phyloP scores from a whole-genome alignment of 495 filamentous ascomycete species.

The Aspergillus olivimuriae region DNA sequence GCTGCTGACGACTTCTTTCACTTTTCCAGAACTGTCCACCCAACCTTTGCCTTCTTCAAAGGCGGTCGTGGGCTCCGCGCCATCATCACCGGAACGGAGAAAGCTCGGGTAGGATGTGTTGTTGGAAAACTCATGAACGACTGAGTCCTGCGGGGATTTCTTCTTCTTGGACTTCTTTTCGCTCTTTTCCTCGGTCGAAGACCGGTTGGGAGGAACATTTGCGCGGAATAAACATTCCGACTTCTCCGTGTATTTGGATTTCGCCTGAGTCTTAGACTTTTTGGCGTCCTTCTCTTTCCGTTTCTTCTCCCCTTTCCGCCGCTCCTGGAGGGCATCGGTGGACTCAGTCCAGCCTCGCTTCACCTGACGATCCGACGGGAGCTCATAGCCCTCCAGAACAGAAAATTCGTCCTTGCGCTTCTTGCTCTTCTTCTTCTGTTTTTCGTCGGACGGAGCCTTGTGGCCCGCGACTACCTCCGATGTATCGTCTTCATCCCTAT shows the following conservation, averaged over 20 bases:
- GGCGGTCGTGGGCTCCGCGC: conserved; percentile 24
- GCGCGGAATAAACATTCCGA: conserved; percentile 77
- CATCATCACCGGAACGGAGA: conserved; percentile 44
- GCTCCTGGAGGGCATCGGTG: conserved; percentile 43
- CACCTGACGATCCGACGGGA: conserved; percentile 68
- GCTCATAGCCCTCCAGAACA: conserved; percentile 61
- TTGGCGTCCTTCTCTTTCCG: conserved; percentile 47
- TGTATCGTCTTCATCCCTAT: conserved; percentile 32
- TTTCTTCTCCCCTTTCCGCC: conserved; percentile 41
- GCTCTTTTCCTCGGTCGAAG: conserved; percentile 30
- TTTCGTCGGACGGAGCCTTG: conserved; percentile 23
- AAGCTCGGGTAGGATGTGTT: conserved; percentile 74
- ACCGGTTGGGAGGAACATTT: conserved; percentile 60
- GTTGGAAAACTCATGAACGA: conserved; percentile 78
- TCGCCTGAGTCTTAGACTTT: conserved; percentile 50
- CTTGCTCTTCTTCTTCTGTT: conserved; percentile 33
- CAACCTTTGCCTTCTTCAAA: conserved; percentile 73
- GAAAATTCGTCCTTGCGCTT: conserved; percentile 61
- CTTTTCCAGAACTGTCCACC: conserved; percentile 71
- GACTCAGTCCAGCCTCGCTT: conserved; percentile 87
- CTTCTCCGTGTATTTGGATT: conserved; percentile 73
- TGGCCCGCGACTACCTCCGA: conserved; percentile 12
- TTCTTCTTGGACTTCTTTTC: conserved; percentile 43
- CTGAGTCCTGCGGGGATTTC: conserved; percentile 47
- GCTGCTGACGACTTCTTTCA: conserved; percentile 55